Evolutionary conservation across 2,329 filamentous ascomycete genomes (phyloP), one percentile per base, ranked within the genome.

Genomic region (Diaporthe capsici): DNA sequence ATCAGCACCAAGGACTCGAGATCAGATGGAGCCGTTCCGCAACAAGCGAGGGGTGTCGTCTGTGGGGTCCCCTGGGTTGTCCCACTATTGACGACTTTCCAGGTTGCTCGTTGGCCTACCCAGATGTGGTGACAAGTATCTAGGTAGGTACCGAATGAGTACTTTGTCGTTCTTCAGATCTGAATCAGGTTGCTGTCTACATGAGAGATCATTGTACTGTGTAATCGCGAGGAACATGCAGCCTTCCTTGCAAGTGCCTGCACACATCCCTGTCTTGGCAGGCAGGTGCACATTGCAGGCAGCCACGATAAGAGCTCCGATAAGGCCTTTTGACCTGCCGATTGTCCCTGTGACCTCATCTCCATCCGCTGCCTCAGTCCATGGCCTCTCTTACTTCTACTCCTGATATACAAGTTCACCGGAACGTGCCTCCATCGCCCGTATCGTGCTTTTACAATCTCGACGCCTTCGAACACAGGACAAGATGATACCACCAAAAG

Each of bases 311-410:
- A 70, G 58, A 53, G 60, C 44, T 51, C n/a, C 58, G 70, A 75
- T 73, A 73, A 75, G 37, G 31, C 53, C 25, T 31, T n/a, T 6
- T 25, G 53, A 37, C 49, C 39, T 31, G 49, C 61, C 17, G 47
- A 22, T 22, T 65, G 71, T 65, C 71, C 71, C 51, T 73, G 71
- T 73, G 71, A 73, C 71, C 71, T 73, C 71, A 73, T 73, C 65
- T 47, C 20, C 31, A 28, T 55, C n/a, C 47, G 31, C 37, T 7
- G 68, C 31, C 53, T 25, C 49, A 42, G 37, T 28, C 47, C 12
- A 22, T 49, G 31, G 31, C 31, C 6, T 68, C 63, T 53, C 44
- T 17, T n/a, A 39, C 31, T 37, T 17, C 12, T 7, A 37, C 20
- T 37, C 47, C 42, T 25, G 9, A 49, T 37, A 68, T 10, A 53